Evolutionary conservation across 108 stramenopile genomes (phyloP).

Genomic region (Skeletonema grethae): DNA sequence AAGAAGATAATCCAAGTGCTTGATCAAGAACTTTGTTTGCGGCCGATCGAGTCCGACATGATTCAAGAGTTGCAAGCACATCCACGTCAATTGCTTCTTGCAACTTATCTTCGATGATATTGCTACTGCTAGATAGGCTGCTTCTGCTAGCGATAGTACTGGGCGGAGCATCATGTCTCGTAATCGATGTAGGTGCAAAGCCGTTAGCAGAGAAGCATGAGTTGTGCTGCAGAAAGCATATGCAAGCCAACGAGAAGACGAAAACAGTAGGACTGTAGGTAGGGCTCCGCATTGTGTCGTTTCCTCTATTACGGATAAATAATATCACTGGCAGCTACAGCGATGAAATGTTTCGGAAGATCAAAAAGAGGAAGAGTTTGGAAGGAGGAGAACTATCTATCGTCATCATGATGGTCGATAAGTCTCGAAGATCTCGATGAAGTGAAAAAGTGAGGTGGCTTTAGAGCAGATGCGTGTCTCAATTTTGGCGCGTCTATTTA

Average conservation of each 20-base stretch:
- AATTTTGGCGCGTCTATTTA: no score
- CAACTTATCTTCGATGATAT: no score
- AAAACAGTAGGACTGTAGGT: not conserved
- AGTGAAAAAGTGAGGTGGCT: no score
- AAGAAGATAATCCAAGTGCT: constrained; percentile 22
- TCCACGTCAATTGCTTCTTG: constrained; percentile 28
- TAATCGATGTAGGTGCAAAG: constrained; percentile 1
- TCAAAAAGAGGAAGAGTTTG: no score
- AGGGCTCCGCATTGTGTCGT: not conserved
- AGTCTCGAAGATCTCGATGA: no score
- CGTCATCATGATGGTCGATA: no score
- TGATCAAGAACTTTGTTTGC: constrained; percentile 53
- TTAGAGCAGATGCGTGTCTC: no score
- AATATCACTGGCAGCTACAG: no score
- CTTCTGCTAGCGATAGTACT: not conserved
- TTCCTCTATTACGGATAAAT: not conserved
- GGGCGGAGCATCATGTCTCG: not conserved
- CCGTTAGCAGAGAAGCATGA: not conserved
- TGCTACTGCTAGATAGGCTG: not conserved
- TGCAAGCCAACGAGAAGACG: not conserved
- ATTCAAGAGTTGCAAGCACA: constrained; percentile 38
- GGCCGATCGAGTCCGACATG: constrained; percentile 54
- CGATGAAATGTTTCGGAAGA: no score
- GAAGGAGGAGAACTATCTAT: no score
- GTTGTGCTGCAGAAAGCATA: not conserved